Conservation (phyloP, 495 filamentous ascomycete genomes). For the Margaritispora aquatica region DNA sequence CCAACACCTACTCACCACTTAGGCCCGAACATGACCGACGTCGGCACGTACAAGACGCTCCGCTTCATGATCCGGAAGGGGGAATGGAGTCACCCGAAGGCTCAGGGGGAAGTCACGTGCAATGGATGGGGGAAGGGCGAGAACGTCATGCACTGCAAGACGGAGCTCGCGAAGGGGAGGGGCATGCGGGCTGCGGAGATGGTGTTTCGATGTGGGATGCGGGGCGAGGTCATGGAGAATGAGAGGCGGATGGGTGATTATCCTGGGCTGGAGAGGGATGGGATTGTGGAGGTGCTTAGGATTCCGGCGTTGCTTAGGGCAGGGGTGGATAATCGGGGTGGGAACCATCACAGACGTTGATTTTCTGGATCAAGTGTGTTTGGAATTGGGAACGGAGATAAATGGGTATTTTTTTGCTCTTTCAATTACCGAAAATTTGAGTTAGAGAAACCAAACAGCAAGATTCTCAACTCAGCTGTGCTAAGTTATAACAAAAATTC, state of each 20-base stretch:
- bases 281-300: background rate
- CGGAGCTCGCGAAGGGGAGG: background rate
- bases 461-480: too few species aligned
- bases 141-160: background rate
- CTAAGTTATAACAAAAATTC: too few species aligned
- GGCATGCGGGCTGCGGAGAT: background rate
- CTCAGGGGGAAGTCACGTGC: too few species aligned
- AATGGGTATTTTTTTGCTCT: too few species aligned
- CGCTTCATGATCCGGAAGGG: background rate
- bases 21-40: background rate
- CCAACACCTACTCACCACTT: too few species aligned
- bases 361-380: too few species aligned
- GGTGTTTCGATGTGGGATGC: background rate
- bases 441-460: too few species aligned
- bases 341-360: background rate
- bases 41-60: background rate
- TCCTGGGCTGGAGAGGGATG: background rate
- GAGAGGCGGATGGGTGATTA: background rate
- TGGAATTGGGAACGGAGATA: too few species aligned
- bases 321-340: background rate
- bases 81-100: background rate
- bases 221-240: background rate
- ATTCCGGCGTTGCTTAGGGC: background rate
- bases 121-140: background rate
- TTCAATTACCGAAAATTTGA: too few species aligned